A percentile compares a stretch with the other conserved stretches of the same genome.
Conservation (phyloP, 148 eudicot genomes). For the Diospyros kaki region DNA sequence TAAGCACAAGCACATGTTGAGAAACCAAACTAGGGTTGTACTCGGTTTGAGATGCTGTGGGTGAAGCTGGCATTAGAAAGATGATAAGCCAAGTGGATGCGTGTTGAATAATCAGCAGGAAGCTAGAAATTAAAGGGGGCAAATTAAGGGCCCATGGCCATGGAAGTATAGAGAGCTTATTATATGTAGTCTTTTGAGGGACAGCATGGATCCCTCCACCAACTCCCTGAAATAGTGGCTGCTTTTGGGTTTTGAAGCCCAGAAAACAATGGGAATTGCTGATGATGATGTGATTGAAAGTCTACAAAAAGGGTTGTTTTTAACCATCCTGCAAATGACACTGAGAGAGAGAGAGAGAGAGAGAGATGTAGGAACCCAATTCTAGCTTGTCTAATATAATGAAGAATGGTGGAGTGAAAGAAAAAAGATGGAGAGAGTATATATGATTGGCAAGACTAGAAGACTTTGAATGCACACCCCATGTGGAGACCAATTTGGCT, state of each 20-base stretch:
- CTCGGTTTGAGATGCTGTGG: too few species aligned
- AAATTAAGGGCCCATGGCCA: not conserved
- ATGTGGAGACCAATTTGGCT: conserved; percentile 57
- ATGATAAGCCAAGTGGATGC: not conserved
- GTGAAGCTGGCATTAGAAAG: too few species aligned
- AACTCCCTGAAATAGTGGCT: conserved; percentile 10
- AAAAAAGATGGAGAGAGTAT: not conserved
- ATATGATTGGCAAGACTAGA: conserved; percentile 10
- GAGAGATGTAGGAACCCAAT: not conserved
- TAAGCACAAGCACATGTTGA: too few species aligned
- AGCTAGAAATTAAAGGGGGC: too few species aligned
- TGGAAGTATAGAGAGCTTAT: not conserved
- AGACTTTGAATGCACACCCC: conserved; percentile 27
- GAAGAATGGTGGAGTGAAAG: not conserved
- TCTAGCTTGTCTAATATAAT: not conserved
- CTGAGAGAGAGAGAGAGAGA: too few species aligned
- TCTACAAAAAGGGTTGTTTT: not conserved
- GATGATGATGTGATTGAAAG: not conserved
- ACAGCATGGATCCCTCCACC: conserved; percentile 9
- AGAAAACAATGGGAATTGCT: not conserved
- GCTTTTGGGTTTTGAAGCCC: conserved; percentile 8
- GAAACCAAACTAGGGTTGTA: too few species aligned
- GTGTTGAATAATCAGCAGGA: not conserved
- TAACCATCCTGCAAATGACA: not conserved
- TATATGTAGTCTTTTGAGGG: too few species aligned